Evolutionary conservation across 139 green algal genomes (phyloP), one percentile per base, ranked within the genome.

Genomic region (Chlorella sp.): DNA sequence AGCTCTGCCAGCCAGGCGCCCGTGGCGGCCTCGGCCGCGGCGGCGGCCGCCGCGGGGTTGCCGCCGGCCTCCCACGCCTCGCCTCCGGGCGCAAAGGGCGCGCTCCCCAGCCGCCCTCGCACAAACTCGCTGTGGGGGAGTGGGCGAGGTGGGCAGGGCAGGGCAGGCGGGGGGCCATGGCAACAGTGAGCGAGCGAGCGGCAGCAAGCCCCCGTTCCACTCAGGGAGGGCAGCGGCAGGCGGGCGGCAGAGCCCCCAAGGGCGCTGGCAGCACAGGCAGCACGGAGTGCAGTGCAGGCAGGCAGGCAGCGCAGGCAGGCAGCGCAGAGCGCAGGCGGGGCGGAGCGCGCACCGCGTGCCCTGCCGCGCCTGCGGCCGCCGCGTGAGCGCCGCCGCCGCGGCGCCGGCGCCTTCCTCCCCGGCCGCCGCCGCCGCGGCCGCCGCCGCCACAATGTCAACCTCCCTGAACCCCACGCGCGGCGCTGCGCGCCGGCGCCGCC

Each of bases 31-130:
- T 89, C 84, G 8, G 72, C 77, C 15, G 84, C 82, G 27, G 88
- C 88, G 2, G 79, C 66, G 9, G 67, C 43, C 0, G 82, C 79
- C 14, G 83, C 81, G 11, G 74, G 67, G 51, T 71, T 82, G 69
- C 48, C 82, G 8, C 67, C 58, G 36, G 74, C 46, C 60, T 79
- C 80, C n/a, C 83, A 65, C 0, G 77, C 78, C 50, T 87, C 87
- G 17, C 86, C 81, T 33, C 90, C 90, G 61, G 90, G 89, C 14
- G 85, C 73, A 78, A 91, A 94, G 0, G 89, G 90, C 55, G 81
- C 68, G 36, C 80, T 86, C 29, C 81, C 83, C n/a, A 79, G 83
- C 71, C 89, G 83, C 50, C 89, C 88, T 0, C 88, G 80, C 82
- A 90, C 87, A 71, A 79, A 87, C 64, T 90, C 84, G 9, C 36